Evolutionary conservation across 2,329 filamentous ascomycete genomes (phyloP), one percentile per base, ranked within the genome.

Genomic region (Calonectria hongkongensis): DNA sequence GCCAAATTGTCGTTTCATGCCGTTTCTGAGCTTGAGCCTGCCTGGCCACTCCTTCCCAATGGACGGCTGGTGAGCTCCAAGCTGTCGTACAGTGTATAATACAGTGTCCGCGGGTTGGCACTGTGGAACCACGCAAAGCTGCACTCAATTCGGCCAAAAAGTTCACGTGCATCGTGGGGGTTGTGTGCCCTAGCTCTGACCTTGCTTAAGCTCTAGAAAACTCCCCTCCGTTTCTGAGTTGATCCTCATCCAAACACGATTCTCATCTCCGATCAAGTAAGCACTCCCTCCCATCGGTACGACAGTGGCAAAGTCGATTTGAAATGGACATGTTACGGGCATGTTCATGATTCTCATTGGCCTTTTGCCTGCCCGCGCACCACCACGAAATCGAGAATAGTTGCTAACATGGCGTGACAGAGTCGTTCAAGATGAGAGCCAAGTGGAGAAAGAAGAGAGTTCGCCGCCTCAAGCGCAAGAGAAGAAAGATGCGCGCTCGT

Each of bases 381-480:
- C 56, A 43, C 39, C 33, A 10, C 6, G 21, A 30, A 41, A 64
- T 65, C 43, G 47, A 41, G 9, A 72, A 73, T 21, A 21, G 68
- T 33, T 77, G 75, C 80, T 79, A 78, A 80, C 74, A 68, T 45
- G 33, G 60, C 56, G 27, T 62, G 66, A 66, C 75, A 82, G 80
- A 77, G 77, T 80, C 79, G 79, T 88, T 88, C 89, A 92, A 88
- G 89, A 92, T 93, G 91, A 90, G 96, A 97, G 96, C 95, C 87
- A 98, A 98, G 92, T 98, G 97, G 97, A 97, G 96, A 92, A 99
- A 99, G 94, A 99, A 99, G 96, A 93, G 97, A 88, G 96, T 98
- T 90, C 92, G 97, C 85, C 94, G 97, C 89, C 95, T 99, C 88
- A 98, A 98, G 94, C 94, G 96, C 87, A 99, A 99, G 96, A 95